Percentiles rank a stretch among this genome's conserved stretches.
Evolutionary conservation across 2,329 filamentous ascomycete species (phyloP).

Genomic region (Bipolaris zeicola): DNA sequence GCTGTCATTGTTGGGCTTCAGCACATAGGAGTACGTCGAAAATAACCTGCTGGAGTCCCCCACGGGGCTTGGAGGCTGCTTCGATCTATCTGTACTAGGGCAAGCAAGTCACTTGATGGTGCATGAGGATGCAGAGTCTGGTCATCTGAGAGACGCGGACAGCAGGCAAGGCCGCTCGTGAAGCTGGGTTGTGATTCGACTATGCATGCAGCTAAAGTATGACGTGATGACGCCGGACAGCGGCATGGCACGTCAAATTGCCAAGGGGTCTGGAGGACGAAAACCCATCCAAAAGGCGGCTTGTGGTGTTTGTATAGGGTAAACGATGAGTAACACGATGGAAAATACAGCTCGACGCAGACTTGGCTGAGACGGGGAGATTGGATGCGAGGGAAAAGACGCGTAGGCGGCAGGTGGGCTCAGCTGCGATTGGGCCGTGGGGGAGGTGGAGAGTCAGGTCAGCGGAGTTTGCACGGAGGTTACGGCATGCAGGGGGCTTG

Average conservation of each 20-base stretch:
- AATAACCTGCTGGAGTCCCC: no score
- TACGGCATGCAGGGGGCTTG: slow-evolving; percentile 21
- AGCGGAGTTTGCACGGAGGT: slow-evolving; percentile 9
- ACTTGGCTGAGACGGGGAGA: neutral
- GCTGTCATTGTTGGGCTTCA: neutral
- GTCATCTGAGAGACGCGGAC: slow-evolving; percentile 6
- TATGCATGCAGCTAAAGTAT: slow-evolving; percentile 13
- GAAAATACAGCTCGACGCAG: neutral
- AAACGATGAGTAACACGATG: neutral
- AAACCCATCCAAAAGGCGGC: neutral
- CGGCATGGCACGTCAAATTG: neutral
- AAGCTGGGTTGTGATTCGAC: slow-evolving; percentile 8
- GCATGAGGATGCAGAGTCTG: slow-evolving; percentile 3
- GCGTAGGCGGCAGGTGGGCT: slow-evolving; percentile 14
- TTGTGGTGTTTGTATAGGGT: neutral
- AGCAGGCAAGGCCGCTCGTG: slow-evolving; percentile 3
- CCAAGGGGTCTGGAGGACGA: neutral
- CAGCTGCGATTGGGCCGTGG: slow-evolving; percentile 16
- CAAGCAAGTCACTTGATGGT: slow-evolving; percentile 13
- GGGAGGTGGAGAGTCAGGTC: slow-evolving; percentile 2
- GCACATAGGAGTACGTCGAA: neutral
- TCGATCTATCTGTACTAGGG: neutral
- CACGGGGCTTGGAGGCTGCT: neutral
- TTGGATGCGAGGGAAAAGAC: neutral
- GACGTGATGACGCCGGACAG: slow-evolving; percentile 12